phyloP scores from a whole-genome alignment of 495 filamentous ascomycete genomes.

The Bacidia rubella region DNA sequence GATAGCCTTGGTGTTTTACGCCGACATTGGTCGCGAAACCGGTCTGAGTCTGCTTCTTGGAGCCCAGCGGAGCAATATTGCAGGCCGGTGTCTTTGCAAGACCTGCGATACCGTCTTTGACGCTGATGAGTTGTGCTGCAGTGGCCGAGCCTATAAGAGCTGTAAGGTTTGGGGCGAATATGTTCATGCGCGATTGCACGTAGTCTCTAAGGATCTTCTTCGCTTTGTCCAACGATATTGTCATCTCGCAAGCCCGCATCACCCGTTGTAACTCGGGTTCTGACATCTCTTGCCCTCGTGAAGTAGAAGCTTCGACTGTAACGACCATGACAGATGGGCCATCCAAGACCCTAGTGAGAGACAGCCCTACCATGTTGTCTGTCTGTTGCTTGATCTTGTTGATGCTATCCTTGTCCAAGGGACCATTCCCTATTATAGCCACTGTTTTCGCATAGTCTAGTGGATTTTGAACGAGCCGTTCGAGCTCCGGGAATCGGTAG shows the following conservation, averaged over 20 bases:
- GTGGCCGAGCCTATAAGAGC: conserved; percentile 86
- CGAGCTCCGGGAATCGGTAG: conserved; percentile 85
- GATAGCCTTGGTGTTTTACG: conserved; percentile 80
- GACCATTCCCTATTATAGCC: conserved; percentile 82
- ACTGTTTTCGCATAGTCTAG: conserved; percentile 94
- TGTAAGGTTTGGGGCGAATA: conserved; percentile 94
- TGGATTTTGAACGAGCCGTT: conserved; percentile 80
- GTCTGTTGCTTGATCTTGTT: conserved; percentile 53
- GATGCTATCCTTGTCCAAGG: conserved; percentile 62
- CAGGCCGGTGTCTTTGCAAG: conserved; percentile 86
- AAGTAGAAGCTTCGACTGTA: conserved; percentile 86
- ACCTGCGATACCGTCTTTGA: conserved; percentile 73
- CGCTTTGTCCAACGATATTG: conserved; percentile 71
- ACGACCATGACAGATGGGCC: conserved; percentile 89
- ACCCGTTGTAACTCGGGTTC: conserved; percentile 62
- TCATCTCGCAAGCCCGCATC: conserved; percentile 71
- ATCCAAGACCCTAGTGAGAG: conserved; percentile 68
- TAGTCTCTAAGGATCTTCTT: conserved; percentile 83
- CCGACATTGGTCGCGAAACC: conserved; percentile 92
- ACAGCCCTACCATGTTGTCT: conserved; percentile 60
- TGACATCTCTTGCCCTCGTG: conserved; percentile 63
- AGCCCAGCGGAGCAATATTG: conserved; percentile 80
- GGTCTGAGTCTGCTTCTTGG: conserved; percentile 66
- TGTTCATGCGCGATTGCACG: conserved; percentile 92
- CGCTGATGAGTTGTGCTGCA: conserved; percentile 90